Conservation (phyloP, 371 early-diverging fungal genomes). For the Mucor sp. region DNA sequence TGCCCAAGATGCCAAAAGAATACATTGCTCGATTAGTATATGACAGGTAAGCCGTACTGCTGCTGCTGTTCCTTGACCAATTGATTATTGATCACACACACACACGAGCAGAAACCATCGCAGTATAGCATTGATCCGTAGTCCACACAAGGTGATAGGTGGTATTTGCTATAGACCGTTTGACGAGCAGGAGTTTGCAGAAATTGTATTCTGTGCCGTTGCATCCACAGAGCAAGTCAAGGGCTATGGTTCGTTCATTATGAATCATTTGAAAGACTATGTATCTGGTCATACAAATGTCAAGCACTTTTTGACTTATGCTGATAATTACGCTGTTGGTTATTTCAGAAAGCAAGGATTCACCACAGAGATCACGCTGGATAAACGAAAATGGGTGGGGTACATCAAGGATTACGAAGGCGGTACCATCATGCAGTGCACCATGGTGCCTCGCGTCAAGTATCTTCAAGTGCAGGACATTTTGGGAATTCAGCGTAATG, state of each 20-base stretch:
- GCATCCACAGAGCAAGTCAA: conserved; percentile 95
- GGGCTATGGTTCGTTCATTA: conserved; percentile 95
- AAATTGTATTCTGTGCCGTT: conserved; percentile 99
- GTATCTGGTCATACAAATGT: conserved; percentile 71
- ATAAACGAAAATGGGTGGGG: conserved; percentile 95
- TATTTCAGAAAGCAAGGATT: conserved; percentile 99
- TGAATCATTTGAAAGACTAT: conserved; percentile 94
- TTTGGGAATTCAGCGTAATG: conserved; percentile 71
- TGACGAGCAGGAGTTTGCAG: conserved; percentile 90
- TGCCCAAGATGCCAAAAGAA: conserved; percentile 99
- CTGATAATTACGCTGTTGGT: conserved; percentile 99
- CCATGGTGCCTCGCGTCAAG: conserved; percentile 57
- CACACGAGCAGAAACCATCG: conserved; percentile 69
- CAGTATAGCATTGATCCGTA: conserved; percentile 70
- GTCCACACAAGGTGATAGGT: conserved; percentile 85
- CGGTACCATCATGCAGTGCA: conserved; percentile 96
- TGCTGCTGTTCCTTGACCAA: not conserved
- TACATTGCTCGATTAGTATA: conserved; percentile 98
- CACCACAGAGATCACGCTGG: conserved; percentile 94
- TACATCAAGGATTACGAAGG: conserved; percentile 99
- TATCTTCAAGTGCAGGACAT: conserved; percentile 61
- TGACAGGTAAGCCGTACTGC: conserved; percentile 52
- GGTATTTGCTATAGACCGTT: conserved; percentile 98
- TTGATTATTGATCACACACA: not conserved
- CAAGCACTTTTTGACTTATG: conserved; percentile 97